phyloP scores from a whole-genome alignment of 2,329 filamentous ascomycete genomes.

The Knufia petricola region DNA sequence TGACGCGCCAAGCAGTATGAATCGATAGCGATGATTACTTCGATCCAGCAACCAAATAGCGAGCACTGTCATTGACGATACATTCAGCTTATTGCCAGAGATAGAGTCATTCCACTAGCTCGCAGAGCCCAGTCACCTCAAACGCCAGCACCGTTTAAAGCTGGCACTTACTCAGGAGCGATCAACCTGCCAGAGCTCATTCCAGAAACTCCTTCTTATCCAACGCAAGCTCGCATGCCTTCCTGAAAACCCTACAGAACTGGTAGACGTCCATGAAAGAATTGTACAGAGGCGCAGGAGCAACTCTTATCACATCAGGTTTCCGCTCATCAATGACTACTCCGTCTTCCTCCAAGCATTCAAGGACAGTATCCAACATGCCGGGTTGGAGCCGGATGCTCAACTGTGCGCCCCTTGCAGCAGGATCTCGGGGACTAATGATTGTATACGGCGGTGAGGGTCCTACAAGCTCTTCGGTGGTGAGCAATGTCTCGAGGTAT shows the following conservation, averaged over 20 bases:
- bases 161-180: no score
- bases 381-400: conserved; percentile 61
- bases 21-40: no score
- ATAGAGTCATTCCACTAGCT: no score
- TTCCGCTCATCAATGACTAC: conserved; percentile 75
- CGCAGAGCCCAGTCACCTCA: no score
- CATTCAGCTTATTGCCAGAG: no score
- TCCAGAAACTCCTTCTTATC: conserved; percentile 4
- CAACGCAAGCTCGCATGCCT: conserved; percentile 3
- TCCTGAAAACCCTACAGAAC: conserved; percentile 33
- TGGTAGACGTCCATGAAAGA: conserved; percentile 61
- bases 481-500: conserved; percentile 63
- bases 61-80: no score
- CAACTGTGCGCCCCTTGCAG: conserved; percentile 66
- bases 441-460: conserved; percentile 43
- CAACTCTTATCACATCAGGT: conserved; percentile 74
- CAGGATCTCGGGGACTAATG: conserved; percentile 60
- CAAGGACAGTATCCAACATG: conserved; percentile 58
- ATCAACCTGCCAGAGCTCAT: no score
- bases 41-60: no score
- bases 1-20: no score
- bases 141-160: no score
- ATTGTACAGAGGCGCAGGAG: conserved; percentile 78
- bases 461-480: conserved; percentile 15
- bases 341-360: conserved; percentile 54